These are phyloP conservation scores for Phanerochaete carnosa DNA, from an alignment of 768 basidiomycete species.

Conservation along the genomic window DNA sequence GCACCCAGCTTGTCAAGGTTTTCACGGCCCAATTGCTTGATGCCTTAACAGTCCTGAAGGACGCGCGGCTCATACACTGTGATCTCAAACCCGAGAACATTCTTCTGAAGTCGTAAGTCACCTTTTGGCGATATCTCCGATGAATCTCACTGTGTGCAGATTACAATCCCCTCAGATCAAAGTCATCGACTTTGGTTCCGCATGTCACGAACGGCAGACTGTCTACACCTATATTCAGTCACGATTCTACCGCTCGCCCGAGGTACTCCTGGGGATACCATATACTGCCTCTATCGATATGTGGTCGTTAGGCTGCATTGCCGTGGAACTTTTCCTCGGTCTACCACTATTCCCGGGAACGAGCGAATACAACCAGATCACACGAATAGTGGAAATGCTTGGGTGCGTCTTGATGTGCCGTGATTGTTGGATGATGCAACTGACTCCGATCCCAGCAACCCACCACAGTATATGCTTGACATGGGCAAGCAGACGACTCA, in stretches of 20 bases:
- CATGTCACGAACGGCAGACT: conserved; percentile 98
- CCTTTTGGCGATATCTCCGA: neutral
- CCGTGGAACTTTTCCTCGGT: conserved; percentile 96
- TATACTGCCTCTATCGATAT: conserved; percentile 97
- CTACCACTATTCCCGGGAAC: conserved; percentile 97
- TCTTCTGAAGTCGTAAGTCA: conserved; percentile 82
- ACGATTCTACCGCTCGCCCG: conserved; percentile 96
- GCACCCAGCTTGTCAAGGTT: conserved; percentile 96
- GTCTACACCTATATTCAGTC: conserved; percentile 99
- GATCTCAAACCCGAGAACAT: conserved; percentile 99
- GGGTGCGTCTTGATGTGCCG: conserved; percentile 57
- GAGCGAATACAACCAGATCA: conserved; percentile 98
- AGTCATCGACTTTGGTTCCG: conserved; percentile 98
- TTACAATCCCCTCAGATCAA: conserved; percentile 98
- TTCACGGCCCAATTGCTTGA: conserved; percentile 96
- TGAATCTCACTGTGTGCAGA: conserved; percentile 36
- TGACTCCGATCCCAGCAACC: conserved; percentile 54
- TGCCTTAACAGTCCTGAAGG: conserved; percentile 88
- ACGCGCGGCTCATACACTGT: conserved; percentile 95
- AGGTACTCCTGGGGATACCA: conserved; percentile 91
- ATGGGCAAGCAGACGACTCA: conserved; percentile 92
- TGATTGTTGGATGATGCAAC: neutral
- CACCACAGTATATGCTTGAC: conserved; percentile 91
- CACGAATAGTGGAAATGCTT: conserved; percentile 96
- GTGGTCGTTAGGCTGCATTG: conserved; percentile 99